phyloP scores from a whole-genome alignment of 2,329 filamentous ascomycete species.

The Coniochaeta pulveracea region DNA sequence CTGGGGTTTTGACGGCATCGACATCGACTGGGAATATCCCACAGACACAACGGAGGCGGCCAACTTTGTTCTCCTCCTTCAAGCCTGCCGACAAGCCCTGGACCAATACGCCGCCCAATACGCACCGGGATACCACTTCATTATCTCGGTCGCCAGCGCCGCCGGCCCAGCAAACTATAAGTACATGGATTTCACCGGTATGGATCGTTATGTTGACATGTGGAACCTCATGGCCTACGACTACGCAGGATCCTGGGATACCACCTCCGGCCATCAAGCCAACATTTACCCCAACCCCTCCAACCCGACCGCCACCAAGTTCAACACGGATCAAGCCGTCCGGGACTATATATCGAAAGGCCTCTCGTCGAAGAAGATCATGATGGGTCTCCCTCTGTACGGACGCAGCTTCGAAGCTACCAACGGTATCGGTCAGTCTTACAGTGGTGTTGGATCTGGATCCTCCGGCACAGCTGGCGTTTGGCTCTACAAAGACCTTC shows the following conservation, averaged over 20 bases:
- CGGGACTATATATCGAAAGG: slow-evolving; percentile 48
- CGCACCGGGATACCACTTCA: slow-evolving; percentile 19
- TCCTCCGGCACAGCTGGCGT: slow-evolving; percentile 47
- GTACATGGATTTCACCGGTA: slow-evolving; percentile 29
- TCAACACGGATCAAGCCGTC: slow-evolving; percentile 56
- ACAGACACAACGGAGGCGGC: slow-evolving; percentile 24
- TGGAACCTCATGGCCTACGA: slow-evolving; percentile 60
- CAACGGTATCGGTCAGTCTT: slow-evolving; percentile 52
- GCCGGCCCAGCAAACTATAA: slow-evolving; percentile 31
- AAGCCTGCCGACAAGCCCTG: slow-evolving; percentile 26
- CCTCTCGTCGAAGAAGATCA: slow-evolving; percentile 52
- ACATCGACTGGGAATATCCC: slow-evolving; percentile 48
- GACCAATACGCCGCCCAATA: slow-evolving; percentile 16
- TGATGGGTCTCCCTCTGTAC: slow-evolving; percentile 69
- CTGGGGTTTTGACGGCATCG: slow-evolving; percentile 46
- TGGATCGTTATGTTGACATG: slow-evolving; percentile 37
- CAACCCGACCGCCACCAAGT: slow-evolving; percentile 50
- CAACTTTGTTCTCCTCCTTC: slow-evolving; percentile 29
- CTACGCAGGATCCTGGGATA: slow-evolving; percentile 56
- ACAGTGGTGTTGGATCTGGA: slow-evolving; percentile 50
- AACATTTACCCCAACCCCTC: slow-evolving; percentile 49
- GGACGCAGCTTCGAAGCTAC: slow-evolving; percentile 66
- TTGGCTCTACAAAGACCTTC: slow-evolving; percentile 65
- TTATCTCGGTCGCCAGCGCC: slow-evolving; percentile 22
- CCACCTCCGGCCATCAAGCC: slow-evolving; percentile 49